These are phyloP conservation scores for Wallacemonas collosoma DNA, from an alignment of 208 protist genomes.

Conservation along the genomic window DNA sequence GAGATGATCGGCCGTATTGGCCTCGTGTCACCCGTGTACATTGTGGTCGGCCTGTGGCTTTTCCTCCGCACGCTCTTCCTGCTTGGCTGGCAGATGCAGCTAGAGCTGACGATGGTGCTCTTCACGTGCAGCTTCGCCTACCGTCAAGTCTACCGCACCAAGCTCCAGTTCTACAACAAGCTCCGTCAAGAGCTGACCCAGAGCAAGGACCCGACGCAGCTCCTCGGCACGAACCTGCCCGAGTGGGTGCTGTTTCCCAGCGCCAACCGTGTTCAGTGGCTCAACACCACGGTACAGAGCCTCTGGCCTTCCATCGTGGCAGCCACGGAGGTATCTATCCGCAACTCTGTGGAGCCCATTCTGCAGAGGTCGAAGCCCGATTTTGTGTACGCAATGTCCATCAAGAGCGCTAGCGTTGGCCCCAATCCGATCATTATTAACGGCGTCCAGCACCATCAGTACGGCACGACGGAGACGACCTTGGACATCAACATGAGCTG, in stretches of 20 bases:
- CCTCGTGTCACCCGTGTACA: slow-evolving; percentile 24
- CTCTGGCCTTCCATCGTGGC: slow-evolving; percentile 64
- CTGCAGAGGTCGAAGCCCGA: slow-evolving; percentile 54
- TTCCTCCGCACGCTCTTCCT: slow-evolving; percentile 46
- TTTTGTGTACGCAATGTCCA: slow-evolving; percentile 50
- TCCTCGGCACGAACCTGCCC: slow-evolving; percentile 62
- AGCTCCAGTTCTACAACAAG: slow-evolving; percentile 33
- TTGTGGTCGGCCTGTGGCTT: slow-evolving; percentile 44
- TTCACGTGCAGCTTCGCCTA: slow-evolving; percentile 43
- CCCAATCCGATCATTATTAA: slow-evolving; percentile 52
- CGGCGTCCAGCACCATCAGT: slow-evolving; percentile 64
- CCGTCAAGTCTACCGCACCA: slow-evolving; percentile 31
- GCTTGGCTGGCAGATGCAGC: slow-evolving; percentile 55
- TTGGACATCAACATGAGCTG: slow-evolving; percentile 72
- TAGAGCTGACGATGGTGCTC: slow-evolving; percentile 61
- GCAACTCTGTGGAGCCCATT: slow-evolving; percentile 38
- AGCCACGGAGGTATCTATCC: slow-evolving; percentile 53
- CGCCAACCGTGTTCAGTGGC: slow-evolving; percentile 62
- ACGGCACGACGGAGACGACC: slow-evolving; percentile 49
- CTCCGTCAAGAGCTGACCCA: slow-evolving; percentile 40
- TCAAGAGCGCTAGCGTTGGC: slow-evolving; percentile 57
- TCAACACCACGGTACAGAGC: slow-evolving; percentile 57
- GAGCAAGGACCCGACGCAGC: slow-evolving; percentile 37
- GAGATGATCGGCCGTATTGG: slow-evolving; percentile 23
- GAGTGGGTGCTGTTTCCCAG: slow-evolving; percentile 78